Percentiles rank a stretch among this genome's conserved stretches.
Evolutionary conservation across 2,329 filamentous ascomycete species (phyloP).

Genomic region (Dactylellina parvicollis): DNA sequence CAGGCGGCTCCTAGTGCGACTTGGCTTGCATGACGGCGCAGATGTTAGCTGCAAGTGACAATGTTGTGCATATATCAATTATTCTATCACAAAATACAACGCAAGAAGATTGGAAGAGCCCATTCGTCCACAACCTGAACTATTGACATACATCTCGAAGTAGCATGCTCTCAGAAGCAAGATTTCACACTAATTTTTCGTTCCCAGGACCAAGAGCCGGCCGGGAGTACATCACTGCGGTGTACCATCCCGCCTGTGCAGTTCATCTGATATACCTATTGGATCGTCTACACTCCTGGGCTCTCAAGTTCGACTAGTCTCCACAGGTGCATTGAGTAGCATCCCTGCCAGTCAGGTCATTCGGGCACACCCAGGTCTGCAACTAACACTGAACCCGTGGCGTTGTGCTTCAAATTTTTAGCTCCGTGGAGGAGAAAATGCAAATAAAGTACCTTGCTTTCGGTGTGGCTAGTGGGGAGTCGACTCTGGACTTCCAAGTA

Average conservation of each 20-base stretch:
- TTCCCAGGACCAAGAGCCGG: constrained; percentile 12
- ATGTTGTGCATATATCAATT: constrained; percentile 44
- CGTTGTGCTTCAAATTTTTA: constrained; percentile 26
- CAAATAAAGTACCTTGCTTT: constrained; percentile 9
- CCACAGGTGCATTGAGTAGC: constrained; percentile 39
- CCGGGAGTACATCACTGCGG: constrained; percentile 31
- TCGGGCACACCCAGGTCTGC: constrained; percentile 50
- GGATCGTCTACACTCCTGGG: constrained; percentile 27
- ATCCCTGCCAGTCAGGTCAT: constrained; percentile 53
- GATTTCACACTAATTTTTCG: constrained; percentile 16
- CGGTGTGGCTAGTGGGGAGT: constrained; percentile 41
- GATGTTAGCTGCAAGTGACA: constrained; percentile 50
- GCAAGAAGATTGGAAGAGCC: constrained; percentile 10
- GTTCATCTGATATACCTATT: constrained; percentile 53
- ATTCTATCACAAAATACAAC: constrained; percentile 35
- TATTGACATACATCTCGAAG: not conserved
- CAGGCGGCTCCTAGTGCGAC: constrained; percentile 50
- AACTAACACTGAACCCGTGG: constrained; percentile 48
- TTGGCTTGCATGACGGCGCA: constrained; percentile 50
- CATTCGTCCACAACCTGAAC: not conserved
- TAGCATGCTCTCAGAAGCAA: constrained; percentile 8
- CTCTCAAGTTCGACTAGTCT: constrained; percentile 17
- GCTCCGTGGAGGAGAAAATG: constrained; percentile 2
- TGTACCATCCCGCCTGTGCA: constrained; percentile 53
- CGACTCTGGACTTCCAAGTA: constrained; percentile 13